phyloP scores from a whole-genome alignment of 768 basidiomycete genomes.

The Piloderma croceum region DNA sequence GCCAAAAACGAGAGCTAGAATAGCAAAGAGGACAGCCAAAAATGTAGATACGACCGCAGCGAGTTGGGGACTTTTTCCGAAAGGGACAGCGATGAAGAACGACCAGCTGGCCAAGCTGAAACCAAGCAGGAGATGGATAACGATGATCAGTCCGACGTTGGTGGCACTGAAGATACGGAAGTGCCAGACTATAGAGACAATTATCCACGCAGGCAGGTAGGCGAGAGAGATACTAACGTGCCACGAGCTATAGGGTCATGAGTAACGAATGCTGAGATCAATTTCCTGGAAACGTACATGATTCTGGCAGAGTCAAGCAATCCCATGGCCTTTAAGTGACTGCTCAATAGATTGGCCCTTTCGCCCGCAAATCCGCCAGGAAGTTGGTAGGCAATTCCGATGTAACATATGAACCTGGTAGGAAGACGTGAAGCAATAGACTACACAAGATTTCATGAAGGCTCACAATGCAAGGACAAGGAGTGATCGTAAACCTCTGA shows the following conservation, averaged over 20 bases:
- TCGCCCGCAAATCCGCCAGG: constrained; percentile 67
- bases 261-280: too few species aligned
- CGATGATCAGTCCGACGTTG: constrained; percentile 52
- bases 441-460: constrained; percentile 3
- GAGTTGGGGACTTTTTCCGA: constrained; percentile 67
- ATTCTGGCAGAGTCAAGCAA: constrained; percentile 65
- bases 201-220: constrained; percentile 76
- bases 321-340: constrained; percentile 80
- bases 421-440: neutral
- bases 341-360: constrained; percentile 56
- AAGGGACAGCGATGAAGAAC: constrained; percentile 63
- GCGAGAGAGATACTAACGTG: constrained; percentile 57
- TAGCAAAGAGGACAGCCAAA: constrained; percentile 58
- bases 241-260: constrained; percentile 42
- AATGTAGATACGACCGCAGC: constrained; percentile 65
- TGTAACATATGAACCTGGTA: constrained; percentile 58
- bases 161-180: constrained; percentile 60
- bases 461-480: constrained; percentile 64
- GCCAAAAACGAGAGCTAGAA: constrained; percentile 54
- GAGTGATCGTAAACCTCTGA: constrained; percentile 54
- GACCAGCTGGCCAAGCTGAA: constrained; percentile 66
- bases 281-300: constrained; percentile 30
- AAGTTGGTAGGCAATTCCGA: constrained; percentile 74
- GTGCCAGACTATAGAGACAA: constrained; percentile 61
- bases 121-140: constrained; percentile 62